Conservation (phyloP, 495 filamentous ascomycete genomes). For the Hypomontagnella monticulosa region DNA sequence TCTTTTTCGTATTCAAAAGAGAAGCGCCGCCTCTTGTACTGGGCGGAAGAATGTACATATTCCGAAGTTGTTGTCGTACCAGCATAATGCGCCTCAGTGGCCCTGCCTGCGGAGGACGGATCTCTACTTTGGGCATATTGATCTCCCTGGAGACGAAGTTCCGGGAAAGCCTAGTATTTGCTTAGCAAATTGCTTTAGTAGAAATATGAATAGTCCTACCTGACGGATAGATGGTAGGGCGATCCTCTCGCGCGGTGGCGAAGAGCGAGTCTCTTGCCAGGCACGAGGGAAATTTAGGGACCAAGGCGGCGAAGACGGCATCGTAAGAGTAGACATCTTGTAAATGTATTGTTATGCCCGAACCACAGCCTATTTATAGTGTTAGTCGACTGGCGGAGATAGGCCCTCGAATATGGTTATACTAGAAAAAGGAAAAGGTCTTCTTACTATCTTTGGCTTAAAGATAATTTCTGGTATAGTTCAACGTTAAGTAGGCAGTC, state of each 20-base stretch:
- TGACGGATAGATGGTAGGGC: slow-evolving; percentile 57
- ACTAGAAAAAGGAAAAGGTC: background rate
- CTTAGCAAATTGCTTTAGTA: slow-evolving; percentile 26
- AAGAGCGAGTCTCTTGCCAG: slow-evolving; percentile 42
- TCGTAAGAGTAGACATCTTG: slow-evolving; percentile 51
- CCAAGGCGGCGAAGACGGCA: slow-evolving; percentile 42
- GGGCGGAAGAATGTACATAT: slow-evolving; percentile 50
- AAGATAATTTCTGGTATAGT: no score
- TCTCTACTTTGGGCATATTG: slow-evolving; percentile 35
- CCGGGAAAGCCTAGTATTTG: slow-evolving; percentile 48
- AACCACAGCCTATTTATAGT: slow-evolving; percentile 4
- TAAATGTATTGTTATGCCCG: background rate
- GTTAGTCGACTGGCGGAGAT: slow-evolving; percentile 7
- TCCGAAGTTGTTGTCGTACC: slow-evolving; percentile 44
- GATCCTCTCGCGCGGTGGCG: slow-evolving; percentile 42
- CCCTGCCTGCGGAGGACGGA: slow-evolving; percentile 39
- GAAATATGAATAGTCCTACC: slow-evolving; percentile 40
- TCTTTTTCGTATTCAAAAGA: slow-evolving; percentile 46
- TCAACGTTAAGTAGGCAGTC: no score
- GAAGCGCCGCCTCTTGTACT: slow-evolving; percentile 50
- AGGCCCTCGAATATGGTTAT: background rate
- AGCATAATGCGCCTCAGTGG: slow-evolving; percentile 28
- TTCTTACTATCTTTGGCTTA: no score
- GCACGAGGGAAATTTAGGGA: slow-evolving; percentile 37
- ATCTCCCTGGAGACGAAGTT: slow-evolving; percentile 39